phyloP scores from a whole-genome alignment of 495 filamentous ascomycete species.

The Neurospora sp. region DNA sequence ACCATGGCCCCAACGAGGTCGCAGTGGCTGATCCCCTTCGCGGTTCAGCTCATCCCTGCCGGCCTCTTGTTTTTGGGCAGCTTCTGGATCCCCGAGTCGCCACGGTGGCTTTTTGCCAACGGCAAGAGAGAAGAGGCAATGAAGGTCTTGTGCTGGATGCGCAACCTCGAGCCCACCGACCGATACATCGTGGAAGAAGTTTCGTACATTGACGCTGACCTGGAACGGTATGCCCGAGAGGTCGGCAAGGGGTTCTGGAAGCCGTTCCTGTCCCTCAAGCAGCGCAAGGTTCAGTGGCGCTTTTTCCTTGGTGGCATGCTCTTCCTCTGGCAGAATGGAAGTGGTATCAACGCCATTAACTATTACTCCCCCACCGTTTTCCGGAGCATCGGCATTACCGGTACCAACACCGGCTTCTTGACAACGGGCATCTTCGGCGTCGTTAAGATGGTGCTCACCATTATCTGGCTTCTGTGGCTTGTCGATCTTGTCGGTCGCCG shows the following conservation, averaged over 20 bases:
- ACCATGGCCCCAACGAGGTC: slow-evolving; percentile 33
- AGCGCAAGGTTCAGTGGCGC: slow-evolving; percentile 45
- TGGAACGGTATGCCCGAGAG: slow-evolving; percentile 45
- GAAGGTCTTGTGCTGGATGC: slow-evolving; percentile 53
- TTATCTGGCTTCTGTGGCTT: slow-evolving; percentile 47
- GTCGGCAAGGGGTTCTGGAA: slow-evolving; percentile 58
- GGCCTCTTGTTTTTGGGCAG: slow-evolving; percentile 38
- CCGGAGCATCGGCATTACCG: slow-evolving; percentile 45
- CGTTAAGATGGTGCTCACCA: slow-evolving; percentile 49
- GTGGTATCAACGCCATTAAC: slow-evolving; percentile 61
- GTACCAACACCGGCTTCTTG: slow-evolving; percentile 38
- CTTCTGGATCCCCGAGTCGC: slow-evolving; percentile 49
- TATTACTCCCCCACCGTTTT: slow-evolving; percentile 56
- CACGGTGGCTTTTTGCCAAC: slow-evolving; percentile 53
- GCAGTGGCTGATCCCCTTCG: slow-evolving; percentile 50
- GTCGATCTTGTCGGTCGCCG: slow-evolving; percentile 45
- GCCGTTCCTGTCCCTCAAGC: slow-evolving; percentile 49
- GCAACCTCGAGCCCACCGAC: slow-evolving; percentile 46
- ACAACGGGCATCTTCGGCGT: slow-evolving; percentile 44
- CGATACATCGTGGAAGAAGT: slow-evolving; percentile 61
- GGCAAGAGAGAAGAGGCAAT: slow-evolving; percentile 45
- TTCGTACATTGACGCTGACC: slow-evolving; percentile 46
- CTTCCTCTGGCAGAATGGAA: slow-evolving; percentile 58
- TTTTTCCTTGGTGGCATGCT: slow-evolving; percentile 56
- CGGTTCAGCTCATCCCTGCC: slow-evolving; percentile 46